phyloP scores from a whole-genome alignment of 2,329 filamentous ascomycete genomes.

The Onygenales sp. region DNA sequence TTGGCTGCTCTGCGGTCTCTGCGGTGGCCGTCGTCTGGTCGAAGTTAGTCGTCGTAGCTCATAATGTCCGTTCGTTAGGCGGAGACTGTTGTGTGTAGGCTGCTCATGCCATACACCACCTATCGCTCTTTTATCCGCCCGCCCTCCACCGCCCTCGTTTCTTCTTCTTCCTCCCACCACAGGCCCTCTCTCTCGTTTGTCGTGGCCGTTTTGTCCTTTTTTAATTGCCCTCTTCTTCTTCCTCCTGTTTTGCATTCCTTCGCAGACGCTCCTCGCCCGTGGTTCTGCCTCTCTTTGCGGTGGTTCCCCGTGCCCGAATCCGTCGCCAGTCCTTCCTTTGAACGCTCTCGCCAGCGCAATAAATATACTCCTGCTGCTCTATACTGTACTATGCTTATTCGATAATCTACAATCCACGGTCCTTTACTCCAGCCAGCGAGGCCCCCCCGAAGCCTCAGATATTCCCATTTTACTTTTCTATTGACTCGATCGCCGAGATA shows the following conservation, averaged over 20 bases:
- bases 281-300: conserved; percentile 21
- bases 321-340: conserved; percentile 28
- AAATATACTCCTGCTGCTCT: neutral
- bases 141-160: neutral
- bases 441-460: neutral
- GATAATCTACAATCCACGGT: neutral
- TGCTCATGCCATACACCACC: neutral
- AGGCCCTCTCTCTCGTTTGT: neutral
- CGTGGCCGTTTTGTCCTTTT: neutral
- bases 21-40: no score
- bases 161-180: neutral
- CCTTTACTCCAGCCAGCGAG: neutral
- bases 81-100: neutral
- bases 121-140: neutral
- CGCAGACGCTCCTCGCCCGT: conserved; percentile 14
- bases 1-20: no score
- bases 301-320: conserved; percentile 19
- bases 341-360: conserved; percentile 4
- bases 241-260: conserved; percentile 22
- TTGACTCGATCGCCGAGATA: conserved; percentile 2
- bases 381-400: conserved; percentile 2
- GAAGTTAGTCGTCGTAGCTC: no score
- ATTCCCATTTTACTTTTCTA: neutral
- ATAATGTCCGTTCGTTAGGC: no score
- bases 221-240: conserved; percentile 13